Conservation (phyloP, 306 rosid genomes). For the Vigna nakashimae region DNA sequence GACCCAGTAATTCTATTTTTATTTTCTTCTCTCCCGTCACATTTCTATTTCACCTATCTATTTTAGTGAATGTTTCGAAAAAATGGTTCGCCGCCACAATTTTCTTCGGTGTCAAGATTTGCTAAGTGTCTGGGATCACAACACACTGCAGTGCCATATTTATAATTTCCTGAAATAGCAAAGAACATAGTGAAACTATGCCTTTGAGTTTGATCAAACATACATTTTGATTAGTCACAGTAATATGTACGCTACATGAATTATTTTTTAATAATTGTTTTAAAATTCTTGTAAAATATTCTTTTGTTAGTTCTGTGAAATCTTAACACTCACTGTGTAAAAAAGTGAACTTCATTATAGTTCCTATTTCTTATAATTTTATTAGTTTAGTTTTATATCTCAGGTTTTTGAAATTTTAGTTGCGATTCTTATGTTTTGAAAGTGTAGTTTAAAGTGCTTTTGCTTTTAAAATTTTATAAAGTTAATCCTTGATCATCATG, state of each 20-base stretch:
- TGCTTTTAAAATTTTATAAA: not conserved
- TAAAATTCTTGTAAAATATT: not conserved
- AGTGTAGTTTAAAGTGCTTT: not conserved
- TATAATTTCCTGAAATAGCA: not conserved
- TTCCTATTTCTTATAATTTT: not conserved
- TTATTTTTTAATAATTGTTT: not conserved
- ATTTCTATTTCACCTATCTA: conserved; percentile 14
- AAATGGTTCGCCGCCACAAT: not conserved
- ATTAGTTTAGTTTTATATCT: not conserved
- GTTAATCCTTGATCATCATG: not conserved
- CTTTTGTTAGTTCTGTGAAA: not conserved
- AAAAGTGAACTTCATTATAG: not conserved
- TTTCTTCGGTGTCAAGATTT: not conserved
- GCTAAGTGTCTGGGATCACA: not conserved
- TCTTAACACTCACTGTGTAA: not conserved
- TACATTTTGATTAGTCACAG: too few relatives aligned
- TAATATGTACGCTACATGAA: too few relatives aligned
- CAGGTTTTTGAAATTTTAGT: not conserved
- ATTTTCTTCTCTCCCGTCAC: not conserved
- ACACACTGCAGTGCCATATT: not conserved
- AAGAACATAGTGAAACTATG: not conserved
- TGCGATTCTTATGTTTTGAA: not conserved
- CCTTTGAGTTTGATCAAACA: not conserved
- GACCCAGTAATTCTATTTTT: conserved; percentile 59
- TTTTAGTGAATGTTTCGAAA: not conserved